A percentile compares a stretch with the other conserved stretches of the same genome.
phyloP scores from a whole-genome alignment of 768 basidiomycete species.

The Amanita rimosa region DNA sequence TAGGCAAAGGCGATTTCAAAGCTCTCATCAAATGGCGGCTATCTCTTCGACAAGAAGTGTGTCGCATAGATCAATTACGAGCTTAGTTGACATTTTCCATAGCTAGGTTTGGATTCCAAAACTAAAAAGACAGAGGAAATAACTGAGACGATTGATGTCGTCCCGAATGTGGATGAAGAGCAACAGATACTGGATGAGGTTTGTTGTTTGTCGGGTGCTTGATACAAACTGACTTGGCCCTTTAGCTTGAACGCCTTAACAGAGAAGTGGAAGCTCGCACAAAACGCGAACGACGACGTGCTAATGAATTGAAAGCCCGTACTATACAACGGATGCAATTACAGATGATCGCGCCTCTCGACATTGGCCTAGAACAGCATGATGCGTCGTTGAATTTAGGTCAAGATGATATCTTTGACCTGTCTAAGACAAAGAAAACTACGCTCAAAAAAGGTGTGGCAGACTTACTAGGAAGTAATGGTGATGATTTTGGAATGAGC shows the following conservation, averaged over 20 bases:
- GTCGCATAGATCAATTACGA: constrained; percentile 10
- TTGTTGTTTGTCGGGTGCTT: constrained; percentile 1
- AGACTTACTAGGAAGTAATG: constrained; percentile 20
- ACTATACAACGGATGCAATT: constrained; percentile 93
- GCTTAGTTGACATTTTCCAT: background rate
- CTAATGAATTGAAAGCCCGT: constrained; percentile 80
- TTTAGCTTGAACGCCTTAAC: constrained; percentile 75
- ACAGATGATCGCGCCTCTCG: constrained; percentile 95
- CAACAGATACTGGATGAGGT: constrained; percentile 87
- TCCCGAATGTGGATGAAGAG: constrained; percentile 74
- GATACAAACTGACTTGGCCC: constrained; percentile 3
- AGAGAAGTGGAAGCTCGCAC: constrained; percentile 59
- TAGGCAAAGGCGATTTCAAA: constrained; percentile 98
- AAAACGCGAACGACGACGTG: constrained; percentile 73
- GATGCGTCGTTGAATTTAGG: constrained; percentile 65
- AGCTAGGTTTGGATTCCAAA: constrained; percentile 83
- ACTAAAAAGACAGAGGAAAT: constrained; percentile 61
- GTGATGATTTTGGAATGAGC: constrained; percentile 14
- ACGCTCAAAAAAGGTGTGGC: constrained; percentile 28
- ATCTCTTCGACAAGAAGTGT: constrained; percentile 82
- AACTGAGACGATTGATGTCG: constrained; percentile 59
- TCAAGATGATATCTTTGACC: constrained; percentile 83
- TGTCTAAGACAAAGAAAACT: constrained; percentile 40
- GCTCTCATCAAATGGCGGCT: constrained; percentile 83
- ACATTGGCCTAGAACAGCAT: constrained; percentile 82